These are phyloP conservation scores for Wickerhamomyces kurtzmanii DNA, from an alignment of 805 yeast species.

Conservation along the genomic window DNA sequence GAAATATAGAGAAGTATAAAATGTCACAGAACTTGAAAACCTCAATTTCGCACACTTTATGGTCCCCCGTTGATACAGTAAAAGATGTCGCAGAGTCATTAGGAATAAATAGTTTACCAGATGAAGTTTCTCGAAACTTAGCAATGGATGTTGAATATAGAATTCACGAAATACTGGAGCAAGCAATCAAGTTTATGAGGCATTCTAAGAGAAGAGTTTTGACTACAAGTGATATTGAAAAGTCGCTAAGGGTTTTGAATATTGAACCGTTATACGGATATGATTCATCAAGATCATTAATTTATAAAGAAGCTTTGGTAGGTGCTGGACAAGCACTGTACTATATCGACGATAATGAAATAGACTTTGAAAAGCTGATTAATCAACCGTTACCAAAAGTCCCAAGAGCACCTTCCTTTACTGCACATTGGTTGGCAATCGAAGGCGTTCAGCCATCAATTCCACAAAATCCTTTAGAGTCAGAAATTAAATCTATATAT, in stretches of 20 bases:
- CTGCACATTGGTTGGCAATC: conserved; percentile 96
- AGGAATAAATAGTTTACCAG: conserved; percentile 70
- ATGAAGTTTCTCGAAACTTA: conserved; percentile 86
- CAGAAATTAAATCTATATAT: conserved; percentile 70
- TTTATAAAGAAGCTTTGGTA: conserved; percentile 80
- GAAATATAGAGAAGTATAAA: too few relatives aligned
- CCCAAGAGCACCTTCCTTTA: conserved; percentile 84
- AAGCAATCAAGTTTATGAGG: conserved; percentile 92
- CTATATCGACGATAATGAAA: conserved; percentile 85
- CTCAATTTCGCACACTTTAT: conserved; percentile 77
- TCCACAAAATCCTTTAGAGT: conserved; percentile 83
- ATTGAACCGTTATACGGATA: conserved; percentile 93
- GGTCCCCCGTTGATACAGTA: conserved; percentile 98
- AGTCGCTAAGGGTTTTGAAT: conserved; percentile 77
- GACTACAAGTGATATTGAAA: conserved; percentile 71
- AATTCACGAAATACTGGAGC: conserved; percentile 89
- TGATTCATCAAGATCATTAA: conserved; percentile 55
- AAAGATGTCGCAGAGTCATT: conserved; percentile 91
- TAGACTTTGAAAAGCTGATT: conserved; percentile 87
- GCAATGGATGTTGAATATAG: conserved; percentile 99
- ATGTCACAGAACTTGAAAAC: too few relatives aligned
- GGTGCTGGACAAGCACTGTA: conserved; percentile 92
- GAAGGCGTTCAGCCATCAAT: conserved; percentile 98
- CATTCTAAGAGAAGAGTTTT: conserved; percentile 81
- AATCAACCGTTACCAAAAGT: conserved; percentile 93